Base-by-base conservation (phyloP, 1,139 yeast species). In the Yamadazyma kanchanaburiensis region DNA sequence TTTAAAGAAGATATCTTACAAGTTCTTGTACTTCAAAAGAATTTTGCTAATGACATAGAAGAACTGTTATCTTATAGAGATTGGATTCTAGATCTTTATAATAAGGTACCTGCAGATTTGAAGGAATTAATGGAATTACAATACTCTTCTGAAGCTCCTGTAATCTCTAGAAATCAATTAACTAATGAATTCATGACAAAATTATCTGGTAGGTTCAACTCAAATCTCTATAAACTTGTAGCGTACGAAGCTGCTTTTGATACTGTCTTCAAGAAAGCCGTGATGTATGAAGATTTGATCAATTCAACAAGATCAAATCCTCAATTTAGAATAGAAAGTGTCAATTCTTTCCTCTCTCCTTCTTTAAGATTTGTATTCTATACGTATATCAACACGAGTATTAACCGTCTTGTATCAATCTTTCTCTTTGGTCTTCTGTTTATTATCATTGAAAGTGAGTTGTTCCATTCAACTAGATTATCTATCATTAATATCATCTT, bases 401-500 rank as follows among this genome's bases (percentile, higher is more conserved):
- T 65, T 4, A 67, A 70, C 38, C 58, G 76, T 18, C 28, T 65
- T 0, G 28, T 61, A 3, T 55, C 82, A 3, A 61, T 70, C 1
- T 25, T 58, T 0, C 46, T 81, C 13, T 58, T 54, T 33, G 32
- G 34, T 4, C 44, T 47, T 5, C 75, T 89, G 0, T 54, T 77
- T 10, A 50, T 76, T 1, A 61, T 86, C 6, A 66, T 82, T 13
- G 80, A 83, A 60, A 80, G 91, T 12, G 95, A 86, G 51, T 62
- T 82, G 27, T 67, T 83, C 35, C 89, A 85, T 49, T 82, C 87
- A 5, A 78, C 91, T 2, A 61, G 53, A 30, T 54, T 79, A 12
- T 81, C 89, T 8, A 50, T 83, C 8, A 71, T 85, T 27, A 80
- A 83, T 41, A 34, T 71, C 8, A 48, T 81, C 12, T 46, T 62